Base-by-base conservation (phyloP, 2,329 filamentous ascomycete species). In the Microdochium trichocladiopsis region DNA sequence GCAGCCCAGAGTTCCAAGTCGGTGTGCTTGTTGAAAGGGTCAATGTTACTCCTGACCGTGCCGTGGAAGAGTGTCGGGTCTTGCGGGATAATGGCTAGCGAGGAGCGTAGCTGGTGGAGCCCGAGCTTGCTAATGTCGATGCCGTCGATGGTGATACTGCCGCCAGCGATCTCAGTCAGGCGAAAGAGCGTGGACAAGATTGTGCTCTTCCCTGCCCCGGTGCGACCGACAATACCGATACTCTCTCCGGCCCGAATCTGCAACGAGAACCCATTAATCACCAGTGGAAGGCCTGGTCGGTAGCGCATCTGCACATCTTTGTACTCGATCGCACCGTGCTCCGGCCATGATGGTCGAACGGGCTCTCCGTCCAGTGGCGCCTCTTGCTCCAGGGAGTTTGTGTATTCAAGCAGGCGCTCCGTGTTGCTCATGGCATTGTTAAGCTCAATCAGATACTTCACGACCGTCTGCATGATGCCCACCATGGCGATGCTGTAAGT, bases 61-160 rank as follows among this genome's bases (percentile, higher is more conserved):
- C 86, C 86, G 0, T 81, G 84, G 67, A 89, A 89, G 1, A 89
- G 71, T 0, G 84, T 88, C 55, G 82, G 85, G 63, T 90, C 87
- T 70, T 90, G 86, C 48, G 87, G 86, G 50, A 90, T 86, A 69
- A 90, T 89, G 10, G 87, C 88, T 56, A 91, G 87, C 31, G 82
- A 80, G 65, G 88, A 82, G 43, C 87, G 81, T 61, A 90, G 70
- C 67, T 88, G 85, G 59, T 83, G 82, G 18, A 90, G 73, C 11
- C 86, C 86, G 53, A 90, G 87, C 48, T 77, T 71, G 23, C 84
- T 80, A 59, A 89, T 83, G 60, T 90, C 83, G 25, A 89, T 72
- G 56, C 82, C 79, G 58, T 90, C 87, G 52, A 90, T 83, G 18
- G 85, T 59, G 54, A 90, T 88, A 60, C 81, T 82, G 50, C 87